Evolutionary conservation across 768 basidiomycete species (phyloP), one percentile per base, ranked within the genome.

Genomic region (Rhodotorula paludigena): DNA sequence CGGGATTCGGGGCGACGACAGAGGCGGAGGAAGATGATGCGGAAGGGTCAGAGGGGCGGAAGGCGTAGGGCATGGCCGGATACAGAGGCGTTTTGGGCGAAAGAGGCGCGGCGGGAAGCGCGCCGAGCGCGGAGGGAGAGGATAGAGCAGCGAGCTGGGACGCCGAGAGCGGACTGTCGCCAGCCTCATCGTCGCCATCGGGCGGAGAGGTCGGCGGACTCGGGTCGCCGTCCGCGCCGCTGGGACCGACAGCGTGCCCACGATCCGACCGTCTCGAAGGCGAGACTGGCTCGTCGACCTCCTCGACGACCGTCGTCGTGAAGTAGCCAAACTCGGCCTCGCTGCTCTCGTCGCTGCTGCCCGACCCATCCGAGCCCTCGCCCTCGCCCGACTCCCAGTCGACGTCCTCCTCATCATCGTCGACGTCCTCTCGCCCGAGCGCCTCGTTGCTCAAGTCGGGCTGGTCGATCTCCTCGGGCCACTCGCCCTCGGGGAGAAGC

Each of bases 401-500:
- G 3, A 1, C 44, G 8, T 23, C 56, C 28, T 54, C 41, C 3
- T 30, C 44, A 28, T 68, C 65, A 14, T 60, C 65, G 14, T 38
- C 61, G 23, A n/a, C 57, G 6, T 42, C 52, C 30, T 63, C 60
- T 6, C 7, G 0, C 15, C 0, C 45, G 30, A 42, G 23, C 21
- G 45, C 44, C n/a, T 54, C 57, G 39, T 0, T 21, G 47, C 28
- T 35, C 4, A 49, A 20, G 42, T 56, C 45, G 21, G 54, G 54
- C 25, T 20, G 45, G 28, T 41, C 47, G 25, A 52, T 45, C 47
- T 63, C 63, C 23, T 10, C 45, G 32, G 36, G 52, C 62, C 67
- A 68, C 62, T 38, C 45, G 1, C 67, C 67, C 21, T 63, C 67
- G 10, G 67, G 67, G 5, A 68, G 38, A 16, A 68, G 53, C 32